phyloP scores from a whole-genome alignment of 495 filamentous ascomycete species.

The Pseudotulostoma volvatum region DNA sequence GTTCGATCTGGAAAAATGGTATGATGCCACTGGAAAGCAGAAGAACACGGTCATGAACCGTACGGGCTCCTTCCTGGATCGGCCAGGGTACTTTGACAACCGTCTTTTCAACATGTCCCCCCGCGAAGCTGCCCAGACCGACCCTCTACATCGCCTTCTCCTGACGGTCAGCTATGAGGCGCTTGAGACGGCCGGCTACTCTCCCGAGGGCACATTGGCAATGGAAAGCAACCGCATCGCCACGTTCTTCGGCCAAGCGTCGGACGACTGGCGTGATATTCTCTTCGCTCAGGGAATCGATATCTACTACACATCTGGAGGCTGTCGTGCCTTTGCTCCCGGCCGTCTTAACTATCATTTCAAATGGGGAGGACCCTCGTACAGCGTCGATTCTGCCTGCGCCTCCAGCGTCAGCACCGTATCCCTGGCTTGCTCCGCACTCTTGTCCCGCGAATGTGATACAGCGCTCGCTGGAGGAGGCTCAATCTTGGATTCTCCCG shows the following conservation, averaged over 20 bases:
- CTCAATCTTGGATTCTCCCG: slow-evolving; percentile 28
- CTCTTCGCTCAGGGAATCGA: slow-evolving; percentile 21
- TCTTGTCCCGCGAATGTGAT: slow-evolving; percentile 30
- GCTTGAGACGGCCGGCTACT: slow-evolving; percentile 21
- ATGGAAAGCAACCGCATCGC: slow-evolving; percentile 18
- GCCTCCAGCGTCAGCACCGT: slow-evolving; percentile 25
- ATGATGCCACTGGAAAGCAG: slow-evolving; percentile 12
- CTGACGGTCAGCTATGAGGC: slow-evolving; percentile 24
- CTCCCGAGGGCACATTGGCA: slow-evolving; percentile 15
- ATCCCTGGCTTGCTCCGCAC: slow-evolving; percentile 15
- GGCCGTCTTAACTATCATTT: slow-evolving; percentile 30
- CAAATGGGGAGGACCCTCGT: slow-evolving; percentile 23
- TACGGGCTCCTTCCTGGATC: slow-evolving; percentile 22
- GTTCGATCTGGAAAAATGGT: slow-evolving; percentile 11
- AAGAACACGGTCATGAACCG: slow-evolving; percentile 17
- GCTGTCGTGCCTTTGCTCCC: slow-evolving; percentile 21
- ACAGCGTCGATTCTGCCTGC: slow-evolving; percentile 29
- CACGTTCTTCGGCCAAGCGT: slow-evolving; percentile 19
- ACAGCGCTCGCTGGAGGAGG: slow-evolving; percentile 30
- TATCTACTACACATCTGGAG: slow-evolving; percentile 26
- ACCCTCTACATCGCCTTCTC: slow-evolving; percentile 21
- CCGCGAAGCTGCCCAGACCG: slow-evolving; percentile 19
- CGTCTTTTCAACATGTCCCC: slow-evolving; percentile 29
- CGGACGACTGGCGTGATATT: slow-evolving; percentile 21
- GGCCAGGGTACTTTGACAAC: slow-evolving; percentile 23